Evolutionary conservation across 2,329 filamentous ascomycete genomes (phyloP), one percentile per base, ranked within the genome.

Genomic region (Scedosporium apiospermum): DNA sequence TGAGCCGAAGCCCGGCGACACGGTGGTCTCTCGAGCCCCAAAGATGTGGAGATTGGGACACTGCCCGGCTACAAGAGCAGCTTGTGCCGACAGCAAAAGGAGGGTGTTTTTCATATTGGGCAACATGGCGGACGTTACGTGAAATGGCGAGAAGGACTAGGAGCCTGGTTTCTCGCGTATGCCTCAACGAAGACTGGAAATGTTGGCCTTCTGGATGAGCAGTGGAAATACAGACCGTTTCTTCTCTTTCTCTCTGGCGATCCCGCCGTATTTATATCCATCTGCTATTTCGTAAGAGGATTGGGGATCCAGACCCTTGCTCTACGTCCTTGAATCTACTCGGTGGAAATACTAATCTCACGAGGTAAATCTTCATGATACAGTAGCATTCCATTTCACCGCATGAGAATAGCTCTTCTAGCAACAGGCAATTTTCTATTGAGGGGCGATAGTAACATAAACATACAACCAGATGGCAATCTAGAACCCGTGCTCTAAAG

Each of bases 1-100:
- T 0, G 80, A 77, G 7, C 83, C 83, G 65, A 80, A 85, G 1
- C 83, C 83, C 1, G 77, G 74, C 3, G 76, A 69, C 0, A 80
- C 82, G 0, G 77, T 79, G 6, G 78, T 80, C 69, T 80, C 78
- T 12, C 78, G 76, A 1, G 78, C 78, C 2, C 76, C 78, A 44
- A 79, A 78, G 41, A 80, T 72, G 68, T 80, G 77, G 38, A 80
- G 69, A 14, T 67, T 67, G 0, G 77, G 77, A 64, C 77, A 79
- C 14, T 61, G 59, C 6, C 42, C 38, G 3, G 44, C 42, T 7
- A 61, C 59, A 6, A 61, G 16, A 4, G 42, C 59, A 3, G 59
- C 44, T 44, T 61, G 59, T 6, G 59, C 44, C 7, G 26, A 46
- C 3, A 61, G n/a, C 26, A 61, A 5, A 18, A 53, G 21, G 23